A percentile compares a stretch with the other conserved stretches of the same genome.
Conservation (phyloP, 768 basidiomycete genomes). For the Butyriboletus loyo region DNA sequence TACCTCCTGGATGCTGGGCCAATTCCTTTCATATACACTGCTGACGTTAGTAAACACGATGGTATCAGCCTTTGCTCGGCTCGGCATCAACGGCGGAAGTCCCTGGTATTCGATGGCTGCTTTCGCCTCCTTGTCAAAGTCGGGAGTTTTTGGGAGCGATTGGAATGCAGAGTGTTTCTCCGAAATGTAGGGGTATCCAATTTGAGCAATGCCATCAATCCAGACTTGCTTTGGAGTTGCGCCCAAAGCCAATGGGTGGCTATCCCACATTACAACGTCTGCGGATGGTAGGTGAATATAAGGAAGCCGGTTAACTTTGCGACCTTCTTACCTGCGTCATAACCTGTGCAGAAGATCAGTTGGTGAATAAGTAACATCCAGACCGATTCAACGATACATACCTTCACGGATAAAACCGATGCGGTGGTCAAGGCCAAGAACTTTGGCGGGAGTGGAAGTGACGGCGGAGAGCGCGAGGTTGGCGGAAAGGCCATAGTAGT, state of each 20-base stretch:
- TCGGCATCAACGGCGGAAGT: conserved; percentile 59
- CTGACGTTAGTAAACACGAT: conserved; percentile 67
- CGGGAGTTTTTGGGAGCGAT: conserved; percentile 48
- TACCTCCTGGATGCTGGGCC: conserved; percentile 20
- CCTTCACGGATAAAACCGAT: conserved; percentile 61
- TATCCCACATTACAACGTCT: conserved; percentile 77
- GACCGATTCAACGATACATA: conserved; percentile 12
- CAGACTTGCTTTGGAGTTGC: conserved; percentile 79
- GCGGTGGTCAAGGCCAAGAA: conserved; percentile 72
- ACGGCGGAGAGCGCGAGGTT: conserved; percentile 68
- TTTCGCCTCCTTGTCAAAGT: conserved; percentile 62
- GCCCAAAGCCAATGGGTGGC: conserved; percentile 73
- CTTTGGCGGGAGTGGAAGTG: conserved; percentile 66
- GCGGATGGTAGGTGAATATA: neutral
- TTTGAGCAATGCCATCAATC: conserved; percentile 81
- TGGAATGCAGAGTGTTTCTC: conserved; percentile 58
- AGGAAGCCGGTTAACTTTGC: neutral
- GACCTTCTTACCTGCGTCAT: conserved; percentile 56
- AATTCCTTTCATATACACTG: conserved; percentile 42
- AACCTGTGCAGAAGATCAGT: conserved; percentile 38
- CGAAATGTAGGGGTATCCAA: conserved; percentile 43
- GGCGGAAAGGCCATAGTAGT: conserved; percentile 66
- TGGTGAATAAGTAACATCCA: neutral
- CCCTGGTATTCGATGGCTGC: conserved; percentile 64
- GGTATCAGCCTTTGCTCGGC: conserved; percentile 33